A percentile compares a stretch with the other conserved stretches of the same genome.
Evolutionary conservation across 441 rosid genomes (phyloP).

Genomic region (Erodium trifolium): DNA sequence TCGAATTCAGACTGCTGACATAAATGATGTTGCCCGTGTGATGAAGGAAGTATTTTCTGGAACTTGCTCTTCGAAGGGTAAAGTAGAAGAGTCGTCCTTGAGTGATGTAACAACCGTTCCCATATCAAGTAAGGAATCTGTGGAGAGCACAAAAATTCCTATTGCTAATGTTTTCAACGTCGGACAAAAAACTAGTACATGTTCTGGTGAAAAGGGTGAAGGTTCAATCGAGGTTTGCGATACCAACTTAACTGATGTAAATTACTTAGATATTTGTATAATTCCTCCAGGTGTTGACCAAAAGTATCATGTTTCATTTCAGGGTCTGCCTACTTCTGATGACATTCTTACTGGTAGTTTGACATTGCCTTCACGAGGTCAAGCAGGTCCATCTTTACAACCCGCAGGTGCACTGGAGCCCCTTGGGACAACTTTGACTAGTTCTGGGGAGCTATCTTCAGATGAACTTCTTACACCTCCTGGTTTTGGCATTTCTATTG

Average conservation of each 20-base stretch:
- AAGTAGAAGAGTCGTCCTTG: constrained; percentile 34
- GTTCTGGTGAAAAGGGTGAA: constrained; percentile 12
- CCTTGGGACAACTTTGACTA: no score
- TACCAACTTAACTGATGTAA: not conserved
- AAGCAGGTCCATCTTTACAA: constrained; percentile 2
- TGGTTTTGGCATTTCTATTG: not conserved
- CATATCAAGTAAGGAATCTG: constrained; percentile 20
- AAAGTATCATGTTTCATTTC: not conserved
- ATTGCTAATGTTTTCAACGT: constrained; percentile 18
- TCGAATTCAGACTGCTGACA: constrained; percentile 53
- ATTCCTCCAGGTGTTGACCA: not conserved
- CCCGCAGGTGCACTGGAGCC: not conserved
- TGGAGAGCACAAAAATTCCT: constrained; percentile 23
- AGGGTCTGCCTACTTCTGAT: not conserved
- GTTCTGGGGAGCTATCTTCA: not conserved
- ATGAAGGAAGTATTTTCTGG: constrained; percentile 79
- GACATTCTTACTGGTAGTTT: constrained; percentile 4
- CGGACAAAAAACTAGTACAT: constrained; percentile 17
- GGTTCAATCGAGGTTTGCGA: constrained; percentile 13
- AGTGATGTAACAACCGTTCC: constrained; percentile 23
- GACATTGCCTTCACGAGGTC: not conserved
- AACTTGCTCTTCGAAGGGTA: constrained; percentile 47
- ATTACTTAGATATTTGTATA: not conserved
- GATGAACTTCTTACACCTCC: not conserved
- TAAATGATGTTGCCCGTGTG: constrained; percentile 73